Evolutionary conservation across 768 basidiomycete genomes (phyloP).

Genomic region (Clitopilus hobsonii): DNA sequence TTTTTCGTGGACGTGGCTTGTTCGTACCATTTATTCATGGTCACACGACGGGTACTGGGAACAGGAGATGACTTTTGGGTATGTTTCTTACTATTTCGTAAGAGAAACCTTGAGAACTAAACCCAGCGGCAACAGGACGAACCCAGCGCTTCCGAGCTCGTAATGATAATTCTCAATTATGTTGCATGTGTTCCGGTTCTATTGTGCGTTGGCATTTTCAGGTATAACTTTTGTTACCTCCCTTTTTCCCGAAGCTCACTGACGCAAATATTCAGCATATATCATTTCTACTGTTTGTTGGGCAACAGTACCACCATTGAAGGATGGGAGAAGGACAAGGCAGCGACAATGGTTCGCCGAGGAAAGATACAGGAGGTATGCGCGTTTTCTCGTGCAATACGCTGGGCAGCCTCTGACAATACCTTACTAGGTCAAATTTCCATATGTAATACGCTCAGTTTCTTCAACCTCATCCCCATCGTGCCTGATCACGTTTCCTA

Average conservation of each 20-base stretch:
- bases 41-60: slow-evolving; percentile 58
- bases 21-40: slow-evolving; percentile 81
- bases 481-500: slow-evolving; percentile 23
- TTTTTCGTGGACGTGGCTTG: slow-evolving; percentile 92
- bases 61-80: slow-evolving; percentile 50
- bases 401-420: slow-evolving; percentile 1
- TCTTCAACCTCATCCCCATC: slow-evolving; percentile 4
- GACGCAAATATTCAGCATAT: too few species aligned
- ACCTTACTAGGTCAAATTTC: slow-evolving; percentile 71
- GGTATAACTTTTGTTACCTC: slow-evolving; percentile 37
- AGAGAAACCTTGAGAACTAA: background rate
- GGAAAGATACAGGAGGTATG: slow-evolving; percentile 80
- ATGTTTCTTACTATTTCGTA: slow-evolving; percentile 10
- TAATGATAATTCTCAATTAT: slow-evolving; percentile 88
- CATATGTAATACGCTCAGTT: slow-evolving; percentile 61
- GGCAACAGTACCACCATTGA: slow-evolving; percentile 95
- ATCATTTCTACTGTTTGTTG: slow-evolving; percentile 75
- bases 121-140: slow-evolving; percentile 45
- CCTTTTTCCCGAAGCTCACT: too few species aligned
- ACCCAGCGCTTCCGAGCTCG: slow-evolving; percentile 61
- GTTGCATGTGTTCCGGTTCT: slow-evolving; percentile 82
- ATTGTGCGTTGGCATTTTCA: slow-evolving; percentile 86
- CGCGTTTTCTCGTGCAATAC: slow-evolving; percentile 3
- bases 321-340: slow-evolving; percentile 97
- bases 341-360: slow-evolving; percentile 73